Conservation (phyloP, 768 basidiomycete genomes). For the Hericium rajendrae region DNA sequence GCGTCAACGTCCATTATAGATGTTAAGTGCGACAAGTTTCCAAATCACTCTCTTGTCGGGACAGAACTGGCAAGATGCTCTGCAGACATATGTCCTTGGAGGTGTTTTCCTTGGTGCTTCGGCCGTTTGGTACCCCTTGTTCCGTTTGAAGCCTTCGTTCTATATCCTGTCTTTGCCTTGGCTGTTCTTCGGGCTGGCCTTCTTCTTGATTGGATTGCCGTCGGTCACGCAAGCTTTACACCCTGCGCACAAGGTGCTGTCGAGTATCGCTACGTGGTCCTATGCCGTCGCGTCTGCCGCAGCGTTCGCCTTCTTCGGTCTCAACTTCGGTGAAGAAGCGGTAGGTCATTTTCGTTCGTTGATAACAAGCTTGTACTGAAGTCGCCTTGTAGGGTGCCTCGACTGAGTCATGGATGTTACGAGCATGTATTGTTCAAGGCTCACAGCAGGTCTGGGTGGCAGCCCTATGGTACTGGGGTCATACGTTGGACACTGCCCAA, state of each 20-base stretch:
- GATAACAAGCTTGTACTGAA: slow-evolving; percentile 4
- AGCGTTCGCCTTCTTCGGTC: slow-evolving; percentile 87
- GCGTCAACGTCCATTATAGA: slow-evolving; percentile 28
- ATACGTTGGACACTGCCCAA: slow-evolving; percentile 51
- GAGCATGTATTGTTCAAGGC: slow-evolving; percentile 90
- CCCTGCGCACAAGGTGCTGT: slow-evolving; percentile 53
- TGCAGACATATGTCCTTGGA: slow-evolving; percentile 87
- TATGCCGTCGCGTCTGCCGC: slow-evolving; percentile 92
- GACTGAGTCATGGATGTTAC: slow-evolving; percentile 87
- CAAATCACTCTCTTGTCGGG: slow-evolving; percentile 88
- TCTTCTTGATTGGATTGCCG: slow-evolving; percentile 86
- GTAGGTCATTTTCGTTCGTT: slow-evolving; percentile 29
- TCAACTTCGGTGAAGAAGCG: slow-evolving; percentile 96
- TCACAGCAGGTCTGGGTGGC: slow-evolving; percentile 95
- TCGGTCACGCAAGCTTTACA: slow-evolving; percentile 55
- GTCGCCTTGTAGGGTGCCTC: slow-evolving; percentile 60
- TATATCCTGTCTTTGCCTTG: slow-evolving; percentile 82
- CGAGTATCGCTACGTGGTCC: slow-evolving; percentile 78
- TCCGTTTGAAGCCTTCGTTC: slow-evolving; percentile 80
- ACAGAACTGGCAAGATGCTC: slow-evolving; percentile 68
- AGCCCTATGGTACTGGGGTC: slow-evolving; percentile 94
- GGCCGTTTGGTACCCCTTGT: slow-evolving; percentile 82
- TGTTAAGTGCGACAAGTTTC: slow-evolving; percentile 88
- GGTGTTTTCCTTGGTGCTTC: slow-evolving; percentile 81
- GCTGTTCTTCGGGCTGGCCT: slow-evolving; percentile 85